These are phyloP conservation scores for Lentinula novae-zelandiae DNA, from an alignment of 1,284 basidiomycete genomes.

Conservation along the genomic window DNA sequence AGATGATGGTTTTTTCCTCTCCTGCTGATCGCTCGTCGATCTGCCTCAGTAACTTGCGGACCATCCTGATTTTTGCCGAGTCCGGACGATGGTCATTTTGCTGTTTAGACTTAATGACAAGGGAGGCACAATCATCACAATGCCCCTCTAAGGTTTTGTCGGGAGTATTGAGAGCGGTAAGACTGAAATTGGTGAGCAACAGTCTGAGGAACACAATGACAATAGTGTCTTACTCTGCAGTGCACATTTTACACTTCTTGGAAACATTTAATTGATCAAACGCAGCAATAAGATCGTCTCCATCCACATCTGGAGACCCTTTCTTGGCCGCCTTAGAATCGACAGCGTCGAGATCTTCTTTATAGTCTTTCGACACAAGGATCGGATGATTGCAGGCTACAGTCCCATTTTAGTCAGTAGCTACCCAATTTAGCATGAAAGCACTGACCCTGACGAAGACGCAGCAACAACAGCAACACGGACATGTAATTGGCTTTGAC, in stretches of 20 bases:
- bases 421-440: neutral
- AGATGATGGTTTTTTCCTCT: conserved; percentile 88
- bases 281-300: conserved; percentile 75
- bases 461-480: conserved; percentile 80
- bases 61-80: conserved; percentile 88
- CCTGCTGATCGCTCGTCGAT: conserved; percentile 61
- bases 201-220: neutral
- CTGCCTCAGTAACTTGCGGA: conserved; percentile 68
- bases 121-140: conserved; percentile 57
- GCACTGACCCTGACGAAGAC: conserved; percentile 82
- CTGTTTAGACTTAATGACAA: conserved; percentile 35
- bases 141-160: conserved; percentile 25
- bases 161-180: conserved; percentile 7
- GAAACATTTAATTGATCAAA: conserved; percentile 70
- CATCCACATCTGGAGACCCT: conserved; percentile 50
- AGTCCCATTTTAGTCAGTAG: neutral
- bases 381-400: conserved; percentile 87
- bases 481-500: conserved; percentile 72
- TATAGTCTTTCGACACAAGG: conserved; percentile 74
- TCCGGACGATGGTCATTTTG: conserved; percentile 42
- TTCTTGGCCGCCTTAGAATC: conserved; percentile 57
- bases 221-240: conserved; percentile 47
- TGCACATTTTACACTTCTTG: conserved; percentile 76
- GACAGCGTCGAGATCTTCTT: conserved; percentile 67
- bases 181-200: conserved; percentile 1